Evolutionary conservation across 257 asterid species (phyloP).

Genomic region (Fraxinus excelsior): DNA sequence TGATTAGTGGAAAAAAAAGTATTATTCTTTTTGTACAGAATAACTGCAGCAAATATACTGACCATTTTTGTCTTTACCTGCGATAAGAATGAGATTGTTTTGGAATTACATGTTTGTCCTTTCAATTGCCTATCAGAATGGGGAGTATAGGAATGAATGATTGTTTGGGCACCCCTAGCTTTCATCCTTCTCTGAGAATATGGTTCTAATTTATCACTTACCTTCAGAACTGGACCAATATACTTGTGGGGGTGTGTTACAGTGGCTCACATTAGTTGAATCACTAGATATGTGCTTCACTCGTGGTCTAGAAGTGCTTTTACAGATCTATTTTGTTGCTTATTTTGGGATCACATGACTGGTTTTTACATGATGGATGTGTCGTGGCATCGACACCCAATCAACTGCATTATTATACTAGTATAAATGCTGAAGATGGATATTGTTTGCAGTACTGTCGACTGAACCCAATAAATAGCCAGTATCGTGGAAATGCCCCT

Average conservation of each 20-base stretch:
- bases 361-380: background rate
- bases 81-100: conserved; percentile 22
- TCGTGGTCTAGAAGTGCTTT: background rate
- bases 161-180: conserved; percentile 18
- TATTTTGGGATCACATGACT: background rate
- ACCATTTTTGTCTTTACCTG: conserved; percentile 13
- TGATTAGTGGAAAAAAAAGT: background rate
- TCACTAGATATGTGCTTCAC: conserved; percentile 26
- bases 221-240: conserved; percentile 36
- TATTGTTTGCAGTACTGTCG: conserved; percentile 50
- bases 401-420: background rate
- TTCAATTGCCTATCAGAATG: conserved; percentile 13
- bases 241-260: conserved; percentile 28
- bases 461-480: conserved; percentile 40
- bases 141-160: conserved; percentile 19
- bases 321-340: conserved; percentile 10
- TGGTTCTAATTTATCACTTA: conserved; percentile 8
- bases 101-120: conserved; percentile 18
- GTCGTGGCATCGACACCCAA: background rate
- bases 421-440: conserved; percentile 3
- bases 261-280: conserved; percentile 23
- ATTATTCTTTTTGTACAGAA: conserved; percentile 20
- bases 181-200: conserved; percentile 20
- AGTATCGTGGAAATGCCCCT: conserved; percentile 50
- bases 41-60: conserved; percentile 30